A percentile compares a stretch with the other conserved stretches of the same genome.
Conservation (phyloP, 208 protist species). For the Crithidia bombi region DNA sequence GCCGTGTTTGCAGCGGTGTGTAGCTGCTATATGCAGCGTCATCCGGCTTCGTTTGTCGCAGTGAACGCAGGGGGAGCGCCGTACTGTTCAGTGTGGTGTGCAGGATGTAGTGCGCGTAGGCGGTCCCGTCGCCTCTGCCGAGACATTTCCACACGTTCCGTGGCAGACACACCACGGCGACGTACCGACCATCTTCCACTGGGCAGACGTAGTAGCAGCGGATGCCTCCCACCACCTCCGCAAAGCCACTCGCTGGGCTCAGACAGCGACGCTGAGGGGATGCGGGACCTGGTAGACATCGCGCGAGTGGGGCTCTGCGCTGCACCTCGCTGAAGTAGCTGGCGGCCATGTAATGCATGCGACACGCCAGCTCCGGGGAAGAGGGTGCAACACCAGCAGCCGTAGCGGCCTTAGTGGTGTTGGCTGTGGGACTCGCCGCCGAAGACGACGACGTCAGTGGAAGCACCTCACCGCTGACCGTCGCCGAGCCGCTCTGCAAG, state of each 20-base stretch:
- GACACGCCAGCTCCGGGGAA: conserved; percentile 21
- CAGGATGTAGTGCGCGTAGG: conserved; percentile 34
- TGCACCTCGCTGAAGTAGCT: conserved; percentile 47
- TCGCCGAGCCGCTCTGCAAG: neutral
- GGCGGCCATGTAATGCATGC: conserved; percentile 42
- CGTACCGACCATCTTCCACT: conserved; percentile 55
- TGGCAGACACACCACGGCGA: conserved; percentile 46
- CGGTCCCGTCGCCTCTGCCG: conserved; percentile 35
- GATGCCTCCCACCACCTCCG: conserved; percentile 26
- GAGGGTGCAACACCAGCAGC: no score
- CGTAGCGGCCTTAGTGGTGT: neutral
- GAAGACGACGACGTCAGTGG: neutral
- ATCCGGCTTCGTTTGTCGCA: conserved; percentile 22
- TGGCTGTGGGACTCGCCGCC: neutral
- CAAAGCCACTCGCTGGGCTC: conserved; percentile 3
- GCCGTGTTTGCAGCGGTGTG: conserved; percentile 48
- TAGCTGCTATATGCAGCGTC: conserved; percentile 33
- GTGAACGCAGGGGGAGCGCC: conserved; percentile 6
- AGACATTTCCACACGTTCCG: conserved; percentile 40
- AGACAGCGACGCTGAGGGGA: neutral
- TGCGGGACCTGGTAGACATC: neutral
- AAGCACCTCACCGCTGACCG: neutral
- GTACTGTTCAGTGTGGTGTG: conserved; percentile 54
- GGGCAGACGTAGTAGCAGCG: conserved; percentile 51
- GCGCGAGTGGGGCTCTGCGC: conserved; percentile 18